Base-by-base conservation (phyloP, 352 stramenopile genomes). In the Labyrinthula sp. region DNA sequence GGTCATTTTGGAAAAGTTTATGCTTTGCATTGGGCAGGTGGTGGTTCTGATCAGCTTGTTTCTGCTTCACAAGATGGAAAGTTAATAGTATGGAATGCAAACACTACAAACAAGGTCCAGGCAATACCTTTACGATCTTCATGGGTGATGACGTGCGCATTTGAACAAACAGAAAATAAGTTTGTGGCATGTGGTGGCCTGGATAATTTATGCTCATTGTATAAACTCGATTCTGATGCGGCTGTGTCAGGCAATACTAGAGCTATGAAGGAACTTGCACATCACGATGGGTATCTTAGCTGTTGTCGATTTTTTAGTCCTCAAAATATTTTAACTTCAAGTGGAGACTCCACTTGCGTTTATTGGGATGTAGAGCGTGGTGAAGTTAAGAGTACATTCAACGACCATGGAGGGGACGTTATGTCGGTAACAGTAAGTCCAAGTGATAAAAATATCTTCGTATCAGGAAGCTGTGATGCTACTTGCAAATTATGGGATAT, bases 1-100 rank as follows among this genome's bases (percentile, higher is more conserved):
- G 89, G 89, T 37, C 89, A 98, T 59, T 97, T 95, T 64, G 89
- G 89, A 57, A 98, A 97, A 67, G 89, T 98, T 46, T 95, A 95
- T 61, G 81, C 88, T 41, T 84, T 96, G 77, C 85, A 98, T 60
- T 98, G 89, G 89, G 76, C 79, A 29, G 73, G 79, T 22, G 79
- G 94, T 62, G 63, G 43, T 27, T 45, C 38, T 27, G 60, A 69
- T 14, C 75, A 71, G 46, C 69, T 93, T n/a, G 77, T 93, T 14
- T 85, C 70, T 30, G 81, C 81, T 8, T 89, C 75, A 18, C 82
- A 97, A 69, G 89, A 98, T 64, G 89, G 89, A 28, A 98, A 97
- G 65, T 71, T 98, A 23, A 92, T 98, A 27, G 72, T 97, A 22
- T 98, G 89, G 89, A 94, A 97, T 60, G 85, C 82, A 12, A 70